These are phyloP conservation scores for Colletotrichum coccodes DNA, from an alignment of 2,329 filamentous ascomycete genomes.

Conservation along the genomic window DNA sequence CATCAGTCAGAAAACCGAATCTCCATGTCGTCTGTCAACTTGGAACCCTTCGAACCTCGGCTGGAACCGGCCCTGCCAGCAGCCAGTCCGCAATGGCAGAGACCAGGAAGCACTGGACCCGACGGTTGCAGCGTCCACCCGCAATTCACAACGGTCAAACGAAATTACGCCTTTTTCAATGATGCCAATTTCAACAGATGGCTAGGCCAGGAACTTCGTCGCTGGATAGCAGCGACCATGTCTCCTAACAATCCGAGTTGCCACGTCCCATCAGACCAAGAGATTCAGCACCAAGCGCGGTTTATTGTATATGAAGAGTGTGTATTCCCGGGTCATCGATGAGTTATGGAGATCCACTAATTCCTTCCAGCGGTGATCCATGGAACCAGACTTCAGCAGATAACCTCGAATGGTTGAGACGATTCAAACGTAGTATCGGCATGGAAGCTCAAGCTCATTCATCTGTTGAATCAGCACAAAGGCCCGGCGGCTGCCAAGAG, in stretches of 20 bases:
- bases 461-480: too few relatives aligned
- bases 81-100: neutral
- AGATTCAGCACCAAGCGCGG: conserved; percentile 46
- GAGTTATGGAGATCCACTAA: neutral
- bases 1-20: neutral
- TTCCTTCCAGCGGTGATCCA: conserved; percentile 16
- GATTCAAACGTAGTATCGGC: conserved; percentile 23
- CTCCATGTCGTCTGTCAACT: neutral
- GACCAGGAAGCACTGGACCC: neutral
- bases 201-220: conserved; percentile 35
- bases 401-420: conserved; percentile 26
- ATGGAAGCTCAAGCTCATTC: neutral
- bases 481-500: too few relatives aligned
- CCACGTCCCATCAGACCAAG: conserved; percentile 45
- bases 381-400: conserved; percentile 33
- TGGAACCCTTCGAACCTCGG: neutral
- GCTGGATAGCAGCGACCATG: conserved; percentile 41
- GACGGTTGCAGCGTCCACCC: neutral
- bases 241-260: conserved; percentile 43
- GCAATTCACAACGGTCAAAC: neutral
- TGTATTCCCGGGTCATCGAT: neutral
- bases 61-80: neutral
- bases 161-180: conserved; percentile 33
- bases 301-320: conserved; percentile 44
- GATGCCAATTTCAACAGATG: conserved; percentile 40